phyloP scores from a whole-genome alignment of 2,329 filamentous ascomycete species.

The Diaporthe vaccinii region DNA sequence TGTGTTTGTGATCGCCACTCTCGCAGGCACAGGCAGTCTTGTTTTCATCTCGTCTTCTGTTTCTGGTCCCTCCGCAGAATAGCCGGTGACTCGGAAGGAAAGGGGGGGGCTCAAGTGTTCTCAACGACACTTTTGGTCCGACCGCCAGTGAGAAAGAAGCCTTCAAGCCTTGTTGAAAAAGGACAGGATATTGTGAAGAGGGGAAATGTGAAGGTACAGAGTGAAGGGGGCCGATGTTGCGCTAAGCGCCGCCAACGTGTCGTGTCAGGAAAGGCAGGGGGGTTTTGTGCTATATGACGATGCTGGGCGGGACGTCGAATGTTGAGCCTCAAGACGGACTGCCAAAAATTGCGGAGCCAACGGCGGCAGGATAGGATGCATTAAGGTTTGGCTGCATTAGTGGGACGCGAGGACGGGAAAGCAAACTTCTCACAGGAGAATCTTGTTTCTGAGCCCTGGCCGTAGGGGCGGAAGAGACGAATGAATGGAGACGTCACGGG shows the following conservation, averaged over 20 bases:
- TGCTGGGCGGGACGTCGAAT: background rate
- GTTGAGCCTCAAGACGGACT: conserved; percentile 30
- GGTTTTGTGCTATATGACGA: background rate
- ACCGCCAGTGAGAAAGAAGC: background rate
- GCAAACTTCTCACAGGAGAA: conserved; percentile 31
- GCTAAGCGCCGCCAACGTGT: conserved; percentile 1
- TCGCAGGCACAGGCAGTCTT: conserved; percentile 11
- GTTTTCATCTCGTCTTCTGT: conserved; percentile 29
- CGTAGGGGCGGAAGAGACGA: conserved; percentile 16
- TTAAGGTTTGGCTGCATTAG: conserved; percentile 36
- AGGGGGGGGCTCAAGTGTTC: background rate
- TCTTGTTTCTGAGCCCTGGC: conserved; percentile 30
- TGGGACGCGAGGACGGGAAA: conserved; percentile 28
- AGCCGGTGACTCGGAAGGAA: background rate
- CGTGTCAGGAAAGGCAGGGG: background rate
- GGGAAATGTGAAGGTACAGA: background rate
- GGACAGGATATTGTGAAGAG: background rate
- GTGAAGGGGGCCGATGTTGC: background rate
- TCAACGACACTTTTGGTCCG: background rate
- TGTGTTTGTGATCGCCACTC: conserved; percentile 35
- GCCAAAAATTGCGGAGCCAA: conserved; percentile 22
- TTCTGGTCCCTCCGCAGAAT: conserved; percentile 16
- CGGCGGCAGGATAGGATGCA: conserved; percentile 24
- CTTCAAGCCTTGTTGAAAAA: background rate
- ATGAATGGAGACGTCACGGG: conserved; percentile 7